These are phyloP conservation scores for Amanita polypyramis DNA, from an alignment of 768 basidiomycete genomes.

Conservation along the genomic window DNA sequence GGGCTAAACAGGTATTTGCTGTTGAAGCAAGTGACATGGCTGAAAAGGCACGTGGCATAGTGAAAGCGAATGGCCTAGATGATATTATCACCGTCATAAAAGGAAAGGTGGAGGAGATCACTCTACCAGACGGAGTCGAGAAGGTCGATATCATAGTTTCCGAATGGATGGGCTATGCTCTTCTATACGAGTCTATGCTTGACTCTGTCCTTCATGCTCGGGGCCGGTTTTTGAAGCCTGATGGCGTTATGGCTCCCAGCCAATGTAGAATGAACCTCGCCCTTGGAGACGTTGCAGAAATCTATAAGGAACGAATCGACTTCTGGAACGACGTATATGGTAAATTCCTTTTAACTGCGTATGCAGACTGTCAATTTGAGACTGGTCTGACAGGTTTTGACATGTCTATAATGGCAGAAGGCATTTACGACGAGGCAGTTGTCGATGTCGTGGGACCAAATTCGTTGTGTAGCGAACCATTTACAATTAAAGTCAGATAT, in stretches of 20 bases:
- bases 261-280: slow-evolving; percentile 82
- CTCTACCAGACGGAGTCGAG: slow-evolving; percentile 55
- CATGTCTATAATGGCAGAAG: slow-evolving; percentile 68
- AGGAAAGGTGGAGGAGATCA: slow-evolving; percentile 86
- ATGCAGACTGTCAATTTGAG: background rate
- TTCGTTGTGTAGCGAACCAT: slow-evolving; percentile 53
- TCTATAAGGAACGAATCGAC: slow-evolving; percentile 70
- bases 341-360: slow-evolving; percentile 20
- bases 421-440: slow-evolving; percentile 72
- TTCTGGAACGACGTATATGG: slow-evolving; percentile 94
- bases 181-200: slow-evolving; percentile 95
- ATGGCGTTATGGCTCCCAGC: slow-evolving; percentile 84
- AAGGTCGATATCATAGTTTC: slow-evolving; percentile 93
- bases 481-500: slow-evolving; percentile 50
- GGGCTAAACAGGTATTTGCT: slow-evolving; percentile 84
- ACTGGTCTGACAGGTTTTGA: slow-evolving; percentile 62
- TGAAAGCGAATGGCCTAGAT: slow-evolving; percentile 64
- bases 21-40: slow-evolving; percentile 86
- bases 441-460: slow-evolving; percentile 68
- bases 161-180: slow-evolving; percentile 95
- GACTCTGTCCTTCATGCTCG: slow-evolving; percentile 88
- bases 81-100: slow-evolving; percentile 77
- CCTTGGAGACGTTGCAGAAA: slow-evolving; percentile 66
- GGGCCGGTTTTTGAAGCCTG: slow-evolving; percentile 71
- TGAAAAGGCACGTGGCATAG: slow-evolving; percentile 65